A percentile compares a stretch with the other conserved stretches of the same genome.
These are phyloP conservation scores for Metroxylon sagu DNA, from an alignment of 176 grass and related monocot genomes.

Conservation along the genomic window DNA sequence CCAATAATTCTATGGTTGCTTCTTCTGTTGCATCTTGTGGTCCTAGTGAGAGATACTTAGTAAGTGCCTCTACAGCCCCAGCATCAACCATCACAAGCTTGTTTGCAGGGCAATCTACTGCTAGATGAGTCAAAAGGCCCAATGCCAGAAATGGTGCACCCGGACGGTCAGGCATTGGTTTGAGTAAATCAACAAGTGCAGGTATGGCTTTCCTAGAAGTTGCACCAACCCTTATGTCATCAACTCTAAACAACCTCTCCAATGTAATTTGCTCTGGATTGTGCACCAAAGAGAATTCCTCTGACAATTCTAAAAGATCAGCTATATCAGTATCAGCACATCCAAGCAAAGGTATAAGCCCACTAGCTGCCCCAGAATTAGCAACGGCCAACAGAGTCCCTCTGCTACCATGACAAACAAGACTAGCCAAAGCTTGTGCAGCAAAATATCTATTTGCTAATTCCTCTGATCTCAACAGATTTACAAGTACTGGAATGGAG, in stretches of 20 bases:
- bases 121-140: constrained; percentile 73
- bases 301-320: constrained; percentile 87
- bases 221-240: constrained; percentile 87
- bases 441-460: constrained; percentile 89
- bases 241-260: constrained; percentile 92
- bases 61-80: constrained; percentile 87
- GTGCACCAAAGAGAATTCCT: constrained; percentile 78
- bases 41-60: constrained; percentile 96
- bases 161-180: constrained; percentile 97
- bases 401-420: constrained; percentile 88
- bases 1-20: constrained; percentile 86
- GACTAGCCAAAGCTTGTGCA: constrained; percentile 88
- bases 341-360: constrained; percentile 95
- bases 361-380: constrained; percentile 83
- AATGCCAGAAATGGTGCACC: constrained; percentile 96
- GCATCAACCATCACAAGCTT: constrained; percentile 93
- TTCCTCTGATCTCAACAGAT: constrained; percentile 89
- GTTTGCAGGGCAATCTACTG: constrained; percentile 77
- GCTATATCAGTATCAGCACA: constrained; percentile 90
- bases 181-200: constrained; percentile 96
- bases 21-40: constrained; percentile 94
- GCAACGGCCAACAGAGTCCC: constrained; percentile 94
- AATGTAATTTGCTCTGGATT: constrained; percentile 93
- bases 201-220: constrained; percentile 94
- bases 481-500: constrained; percentile 88